phyloP scores from a whole-genome alignment of 2,329 filamentous ascomycete species.

The Trichophyton benhamiae region DNA sequence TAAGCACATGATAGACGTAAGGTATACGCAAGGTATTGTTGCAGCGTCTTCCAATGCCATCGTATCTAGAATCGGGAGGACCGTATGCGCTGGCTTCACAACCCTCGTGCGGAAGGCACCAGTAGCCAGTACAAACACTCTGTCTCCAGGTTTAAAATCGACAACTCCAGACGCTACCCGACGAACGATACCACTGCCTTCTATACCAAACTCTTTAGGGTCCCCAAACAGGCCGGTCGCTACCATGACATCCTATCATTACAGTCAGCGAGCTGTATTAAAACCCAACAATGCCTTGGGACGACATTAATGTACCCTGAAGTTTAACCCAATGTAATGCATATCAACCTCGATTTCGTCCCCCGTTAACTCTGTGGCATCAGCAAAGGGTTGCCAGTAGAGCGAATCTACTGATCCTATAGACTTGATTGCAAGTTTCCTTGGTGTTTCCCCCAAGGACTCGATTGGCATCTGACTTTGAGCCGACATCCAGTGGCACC shows the following conservation, averaged over 20 bases:
- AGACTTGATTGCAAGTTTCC: neutral
- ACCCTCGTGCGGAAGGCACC: constrained; percentile 5
- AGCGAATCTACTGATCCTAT: neutral
- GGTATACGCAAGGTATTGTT: constrained; percentile 10
- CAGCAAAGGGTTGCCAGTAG: neutral
- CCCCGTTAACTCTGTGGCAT: neutral
- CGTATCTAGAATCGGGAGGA: constrained; percentile 10
- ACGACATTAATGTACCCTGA: constrained; percentile 8
- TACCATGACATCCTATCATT: neutral
- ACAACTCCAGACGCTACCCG: constrained; percentile 3
- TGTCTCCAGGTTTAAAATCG: constrained; percentile 11
- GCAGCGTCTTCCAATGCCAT: constrained; percentile 15
- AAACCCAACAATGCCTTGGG: neutral
- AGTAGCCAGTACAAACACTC: constrained; percentile 5
- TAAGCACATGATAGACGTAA: constrained; percentile 14
- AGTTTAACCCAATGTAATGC: constrained; percentile 23
- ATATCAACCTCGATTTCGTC: constrained; percentile 22
- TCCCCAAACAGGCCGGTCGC: neutral
- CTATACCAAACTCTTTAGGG: constrained; percentile 5
- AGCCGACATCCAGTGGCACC: neutral
- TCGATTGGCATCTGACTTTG: neutral
- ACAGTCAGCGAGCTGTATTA: neutral
- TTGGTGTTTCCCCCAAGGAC: neutral
- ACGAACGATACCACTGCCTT: constrained; percentile 10
- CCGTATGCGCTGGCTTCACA: neutral